Evolutionary conservation across 2,329 filamentous ascomycete genomes (phyloP), one percentile per base, ranked within the genome.

Genomic region (Aspergillus fijiensis): DNA sequence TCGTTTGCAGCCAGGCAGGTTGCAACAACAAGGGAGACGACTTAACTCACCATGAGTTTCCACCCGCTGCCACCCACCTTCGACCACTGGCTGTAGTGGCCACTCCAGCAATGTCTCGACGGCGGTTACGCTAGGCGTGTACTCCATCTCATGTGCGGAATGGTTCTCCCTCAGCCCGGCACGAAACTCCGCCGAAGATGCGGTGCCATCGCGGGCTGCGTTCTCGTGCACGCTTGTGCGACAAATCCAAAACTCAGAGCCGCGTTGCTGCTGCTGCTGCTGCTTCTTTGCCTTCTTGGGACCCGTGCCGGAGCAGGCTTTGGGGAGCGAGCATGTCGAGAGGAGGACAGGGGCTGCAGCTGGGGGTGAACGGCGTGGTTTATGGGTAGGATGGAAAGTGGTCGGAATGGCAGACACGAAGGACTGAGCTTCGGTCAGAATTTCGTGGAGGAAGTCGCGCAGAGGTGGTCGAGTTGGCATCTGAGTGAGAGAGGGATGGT

Each of bases 111-210:
- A 50, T 29, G 59, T 59, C 54, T 74, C 69, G 11, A 75, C 67
- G 4, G 64, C 53, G 2, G 65, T 68, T 9, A 77, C 70, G 49
- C 68, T 77, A 5, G 75, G 75, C 31, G 76, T 79, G 64, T 79
- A 80, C 33, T 72, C 72, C 70, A 71, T 70, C 61, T 79, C 77
- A 64, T 79, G 71, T 59, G 72, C 67, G 6, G 74, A 74, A 65
- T 79, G 77, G 19, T 77, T 63, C 10, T 73, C 67, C 31, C 73
- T 70, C 49, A 79, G 57, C 0, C 76, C 74, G 14, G 62, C 63
- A 57, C 73, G 66, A 51, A 79, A 79, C 60, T 80, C 77, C 2
- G 65, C 55, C 67, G 72, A 78, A 5, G 70, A 70, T 5, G 76
- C 77, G 7, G 73, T 74, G 2, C 77, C 77, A 16, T 60, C 55